phyloP scores from a whole-genome alignment of 2,329 filamentous ascomycete genomes.

The Fusarium subtropicale region DNA sequence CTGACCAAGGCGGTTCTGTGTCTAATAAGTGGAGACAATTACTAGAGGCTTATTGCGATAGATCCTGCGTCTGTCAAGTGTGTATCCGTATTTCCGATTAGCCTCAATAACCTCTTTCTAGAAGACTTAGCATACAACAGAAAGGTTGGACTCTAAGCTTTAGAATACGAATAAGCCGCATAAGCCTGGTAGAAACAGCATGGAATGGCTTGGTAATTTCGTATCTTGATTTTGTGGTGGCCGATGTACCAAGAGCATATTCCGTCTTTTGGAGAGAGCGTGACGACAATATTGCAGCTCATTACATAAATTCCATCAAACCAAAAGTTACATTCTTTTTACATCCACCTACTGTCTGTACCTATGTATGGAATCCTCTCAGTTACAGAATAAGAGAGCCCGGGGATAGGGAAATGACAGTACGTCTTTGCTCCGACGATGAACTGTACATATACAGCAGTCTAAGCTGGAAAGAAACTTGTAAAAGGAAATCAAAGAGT shows the following conservation, averaged over 20 bases:
- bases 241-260: not conserved
- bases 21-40: slow-evolving; percentile 31
- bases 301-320: not conserved
- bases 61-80: not conserved
- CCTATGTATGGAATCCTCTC: not conserved
- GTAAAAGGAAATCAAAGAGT: not conserved
- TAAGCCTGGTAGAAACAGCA: not conserved
- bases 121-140: not conserved
- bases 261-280: not conserved
- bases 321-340: too few species aligned
- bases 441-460: not conserved
- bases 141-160: not conserved
- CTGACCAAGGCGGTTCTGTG: slow-evolving; percentile 34
- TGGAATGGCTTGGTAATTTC: not conserved
- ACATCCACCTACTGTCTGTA: not conserved
- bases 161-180: not conserved
- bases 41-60: slow-evolving; percentile 28
- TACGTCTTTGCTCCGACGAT: too few species aligned
- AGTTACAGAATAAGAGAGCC: not conserved
- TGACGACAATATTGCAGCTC: not conserved
- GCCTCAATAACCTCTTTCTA: not conserved
- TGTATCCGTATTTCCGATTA: slow-evolving; percentile 30
- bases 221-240: not conserved
- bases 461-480: not conserved
- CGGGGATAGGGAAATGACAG: too few species aligned